phyloP scores from a whole-genome alignment of 1,139 yeast species.

The Kodamaea plutei region DNA sequence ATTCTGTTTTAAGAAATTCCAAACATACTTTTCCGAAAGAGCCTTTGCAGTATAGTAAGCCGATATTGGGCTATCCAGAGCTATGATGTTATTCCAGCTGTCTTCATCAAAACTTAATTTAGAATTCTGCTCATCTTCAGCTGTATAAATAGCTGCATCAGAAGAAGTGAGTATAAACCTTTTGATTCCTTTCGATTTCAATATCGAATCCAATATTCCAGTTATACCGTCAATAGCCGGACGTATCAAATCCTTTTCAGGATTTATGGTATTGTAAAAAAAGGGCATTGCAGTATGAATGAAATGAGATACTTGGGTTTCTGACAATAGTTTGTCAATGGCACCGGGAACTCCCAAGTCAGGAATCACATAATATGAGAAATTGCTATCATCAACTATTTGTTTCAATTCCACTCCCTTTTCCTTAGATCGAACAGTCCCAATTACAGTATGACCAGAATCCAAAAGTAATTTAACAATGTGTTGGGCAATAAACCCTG shows the following conservation, averaged over 20 bases:
- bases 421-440: constrained; percentile 30
- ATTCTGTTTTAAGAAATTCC: constrained; percentile 24
- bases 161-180: constrained; percentile 25
- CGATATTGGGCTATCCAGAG: constrained; percentile 9
- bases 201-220: constrained; percentile 26
- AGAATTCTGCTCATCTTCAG: constrained; percentile 33
- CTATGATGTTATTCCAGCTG: constrained; percentile 10
- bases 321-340: constrained; percentile 25
- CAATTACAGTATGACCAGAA: constrained; percentile 29
- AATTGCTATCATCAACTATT: constrained; percentile 17
- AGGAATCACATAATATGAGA: constrained; percentile 24
- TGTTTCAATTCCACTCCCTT: constrained; percentile 27
- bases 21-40: constrained; percentile 27
- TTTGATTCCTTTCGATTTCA: constrained; percentile 18
- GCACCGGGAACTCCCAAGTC: constrained; percentile 26
- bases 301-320: constrained; percentile 23
- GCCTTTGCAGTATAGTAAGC: constrained; percentile 32
- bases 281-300: constrained; percentile 36
- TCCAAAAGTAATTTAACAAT: constrained; percentile 22
- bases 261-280: constrained; percentile 24
- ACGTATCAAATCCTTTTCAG: constrained; percentile 19
- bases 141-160: constrained; percentile 19
- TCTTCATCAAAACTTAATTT: constrained; percentile 5
- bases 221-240: constrained; percentile 37
- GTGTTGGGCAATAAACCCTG: constrained; percentile 37